Conservation (phyloP, 768 basidiomycete species). For the Asterophora lycoperdoides region DNA sequence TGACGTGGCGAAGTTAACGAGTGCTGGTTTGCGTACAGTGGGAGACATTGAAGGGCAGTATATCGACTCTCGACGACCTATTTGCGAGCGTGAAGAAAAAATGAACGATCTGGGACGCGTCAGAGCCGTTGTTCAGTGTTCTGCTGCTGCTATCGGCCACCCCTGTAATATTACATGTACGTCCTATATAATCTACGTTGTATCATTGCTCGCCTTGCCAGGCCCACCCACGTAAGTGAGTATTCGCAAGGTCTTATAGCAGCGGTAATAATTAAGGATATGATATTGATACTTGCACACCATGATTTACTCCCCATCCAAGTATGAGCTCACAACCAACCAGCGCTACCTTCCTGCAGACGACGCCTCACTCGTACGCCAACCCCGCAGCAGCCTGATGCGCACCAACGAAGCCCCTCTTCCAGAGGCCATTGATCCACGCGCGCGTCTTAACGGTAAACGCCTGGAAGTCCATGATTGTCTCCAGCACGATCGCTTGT, state of each 20-base stretch:
- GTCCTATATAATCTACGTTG: not conserved
- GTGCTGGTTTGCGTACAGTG: constrained; percentile 37
- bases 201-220: too few relatives aligned
- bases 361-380: constrained; percentile 46
- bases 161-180: constrained; percentile 5
- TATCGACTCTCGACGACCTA: constrained; percentile 47
- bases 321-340: not conserved
- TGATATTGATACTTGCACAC: not conserved
- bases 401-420: constrained; percentile 59
- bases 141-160: too few relatives aligned
- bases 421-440: constrained; percentile 63
- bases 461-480: constrained; percentile 60
- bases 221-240: too few relatives aligned
- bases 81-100: constrained; percentile 35
- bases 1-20: not conserved
- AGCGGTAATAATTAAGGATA: not conserved
- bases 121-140: not conserved
- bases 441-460: constrained; percentile 48
- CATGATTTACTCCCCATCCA: not conserved
- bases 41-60: constrained; percentile 46
- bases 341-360: constrained; percentile 50
- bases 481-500: constrained; percentile 50
- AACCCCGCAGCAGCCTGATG: constrained; percentile 71
- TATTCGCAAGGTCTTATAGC: not conserved
- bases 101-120: constrained; percentile 12